A percentile compares a stretch with the other conserved stretches of the same genome.
phyloP scores from a whole-genome alignment of 176 grass and related monocot genomes.

The Calamus simplicifolius region DNA sequence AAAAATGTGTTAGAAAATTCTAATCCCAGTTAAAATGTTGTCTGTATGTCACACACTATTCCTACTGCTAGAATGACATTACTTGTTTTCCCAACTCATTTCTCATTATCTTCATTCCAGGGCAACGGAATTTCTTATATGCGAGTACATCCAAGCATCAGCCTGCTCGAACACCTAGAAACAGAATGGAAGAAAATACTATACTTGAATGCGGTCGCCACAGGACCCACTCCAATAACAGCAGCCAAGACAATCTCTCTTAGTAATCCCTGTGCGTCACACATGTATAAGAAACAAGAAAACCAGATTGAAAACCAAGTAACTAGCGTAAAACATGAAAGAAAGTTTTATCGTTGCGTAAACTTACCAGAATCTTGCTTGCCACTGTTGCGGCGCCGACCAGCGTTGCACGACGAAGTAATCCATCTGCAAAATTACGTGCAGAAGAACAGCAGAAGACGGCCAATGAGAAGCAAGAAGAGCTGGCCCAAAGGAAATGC shows the following conservation, averaged over 20 bases:
- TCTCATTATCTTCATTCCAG: no score
- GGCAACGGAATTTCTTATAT: no score
- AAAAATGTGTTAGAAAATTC: no score
- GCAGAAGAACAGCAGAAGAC: neutral
- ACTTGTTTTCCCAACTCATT: no score
- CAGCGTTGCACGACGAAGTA: neutral
- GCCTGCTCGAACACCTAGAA: neutral
- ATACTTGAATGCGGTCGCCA: conserved; percentile 7
- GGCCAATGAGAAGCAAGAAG: neutral
- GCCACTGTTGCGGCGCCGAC: conserved; percentile 4
- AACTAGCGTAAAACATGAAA: neutral
- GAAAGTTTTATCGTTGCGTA: neutral
- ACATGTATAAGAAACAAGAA: neutral
- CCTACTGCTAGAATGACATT: no score
- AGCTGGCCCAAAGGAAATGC: neutral
- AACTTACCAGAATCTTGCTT: conserved; percentile 7
- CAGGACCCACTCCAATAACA: conserved; percentile 12
- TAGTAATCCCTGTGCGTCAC: conserved; percentile 2
- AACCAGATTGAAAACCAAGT: neutral
- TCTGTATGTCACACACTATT: no score
- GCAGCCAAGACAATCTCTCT: conserved; percentile 13
- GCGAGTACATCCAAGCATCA: no score
- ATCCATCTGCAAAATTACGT: conserved; percentile 1
- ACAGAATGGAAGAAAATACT: neutral
- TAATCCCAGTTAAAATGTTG: no score